Percentiles rank a stretch among this genome's conserved stretches.
phyloP scores from a whole-genome alignment of 2,329 filamentous ascomycete species.

The Trichoderma endophyticum region DNA sequence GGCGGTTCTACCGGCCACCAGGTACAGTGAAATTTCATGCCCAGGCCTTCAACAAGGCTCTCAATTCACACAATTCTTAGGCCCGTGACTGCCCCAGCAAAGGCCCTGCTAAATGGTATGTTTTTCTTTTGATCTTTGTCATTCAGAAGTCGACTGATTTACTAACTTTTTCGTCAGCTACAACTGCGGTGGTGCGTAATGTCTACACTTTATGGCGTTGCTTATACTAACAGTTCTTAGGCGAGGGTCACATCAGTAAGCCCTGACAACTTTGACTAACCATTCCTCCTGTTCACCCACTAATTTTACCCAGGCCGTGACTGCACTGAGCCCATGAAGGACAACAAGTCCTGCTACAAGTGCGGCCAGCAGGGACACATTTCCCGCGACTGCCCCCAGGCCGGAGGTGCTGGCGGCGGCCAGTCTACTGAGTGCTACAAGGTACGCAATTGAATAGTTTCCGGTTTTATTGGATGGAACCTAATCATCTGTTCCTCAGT shows the following conservation, averaged over 20 bases:
- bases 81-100: constrained; percentile 84
- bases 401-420: constrained; percentile 40
- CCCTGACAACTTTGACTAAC: constrained; percentile 22
- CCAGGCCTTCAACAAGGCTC: not conserved
- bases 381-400: constrained; percentile 76
- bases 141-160: not conserved
- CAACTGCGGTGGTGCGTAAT: constrained; percentile 69
- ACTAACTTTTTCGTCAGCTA: constrained; percentile 54
- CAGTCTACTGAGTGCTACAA: constrained; percentile 84
- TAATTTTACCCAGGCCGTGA: constrained; percentile 65
- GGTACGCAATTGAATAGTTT: constrained; percentile 33
- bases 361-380: constrained; percentile 86
- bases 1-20: constrained; percentile 72
- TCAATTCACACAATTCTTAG: constrained; percentile 39
- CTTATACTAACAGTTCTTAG: constrained; percentile 33
- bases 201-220: not conserved
- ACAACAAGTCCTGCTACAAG: constrained; percentile 74
- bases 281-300: not conserved
- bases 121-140: constrained; percentile 18
- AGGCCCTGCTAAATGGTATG: constrained; percentile 77
- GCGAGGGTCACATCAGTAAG: constrained; percentile 75
- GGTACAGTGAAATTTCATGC: constrained; percentile 49
- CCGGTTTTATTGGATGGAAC: too few species aligned
- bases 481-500: constrained; percentile 46
- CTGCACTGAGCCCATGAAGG: constrained; percentile 84